These are phyloP conservation scores for Zasmidium angulare DNA, from an alignment of 2,329 filamentous ascomycete genomes.

Conservation along the genomic window DNA sequence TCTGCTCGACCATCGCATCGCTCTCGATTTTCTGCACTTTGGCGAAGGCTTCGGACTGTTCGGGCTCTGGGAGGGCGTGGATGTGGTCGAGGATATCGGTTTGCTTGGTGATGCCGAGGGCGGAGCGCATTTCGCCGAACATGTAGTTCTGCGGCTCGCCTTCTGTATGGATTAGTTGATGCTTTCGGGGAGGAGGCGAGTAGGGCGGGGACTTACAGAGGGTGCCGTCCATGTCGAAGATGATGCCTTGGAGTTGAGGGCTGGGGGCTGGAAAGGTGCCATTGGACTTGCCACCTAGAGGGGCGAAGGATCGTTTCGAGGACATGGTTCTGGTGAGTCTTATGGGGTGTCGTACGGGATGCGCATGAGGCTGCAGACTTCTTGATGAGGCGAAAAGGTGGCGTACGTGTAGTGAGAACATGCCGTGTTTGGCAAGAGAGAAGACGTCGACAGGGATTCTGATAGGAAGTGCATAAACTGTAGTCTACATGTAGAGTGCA, in stretches of 20 bases:
- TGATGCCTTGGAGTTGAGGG: slow-evolving; percentile 53
- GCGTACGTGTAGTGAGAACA: too few species aligned
- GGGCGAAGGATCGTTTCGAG: slow-evolving; percentile 44
- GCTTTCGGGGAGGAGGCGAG: neutral
- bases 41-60: slow-evolving; percentile 62
- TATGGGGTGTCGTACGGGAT: neutral
- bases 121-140: slow-evolving; percentile 81
- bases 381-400: too few species aligned
- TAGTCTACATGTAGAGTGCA: too few species aligned
- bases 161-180: slow-evolving; percentile 25
- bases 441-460: too few species aligned
- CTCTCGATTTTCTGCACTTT: slow-evolving; percentile 79
- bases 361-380: too few species aligned
- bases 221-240: slow-evolving; percentile 96
- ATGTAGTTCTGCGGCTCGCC: slow-evolving; percentile 94
- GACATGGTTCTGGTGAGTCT: slow-evolving; percentile 1
- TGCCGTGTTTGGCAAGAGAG: too few species aligned
- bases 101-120: slow-evolving; percentile 68
- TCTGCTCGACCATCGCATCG: slow-evolving; percentile 74
- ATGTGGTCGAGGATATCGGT: slow-evolving; percentile 89
- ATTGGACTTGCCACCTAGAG: slow-evolving; percentile 40
- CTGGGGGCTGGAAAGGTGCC: slow-evolving; percentile 30
- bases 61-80: slow-evolving; percentile 64
- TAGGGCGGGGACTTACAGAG: slow-evolving; percentile 59
- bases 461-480: too few species aligned